phyloP scores from a whole-genome alignment of 2,329 filamentous ascomycete species.

The Cladosporium sp. region DNA sequence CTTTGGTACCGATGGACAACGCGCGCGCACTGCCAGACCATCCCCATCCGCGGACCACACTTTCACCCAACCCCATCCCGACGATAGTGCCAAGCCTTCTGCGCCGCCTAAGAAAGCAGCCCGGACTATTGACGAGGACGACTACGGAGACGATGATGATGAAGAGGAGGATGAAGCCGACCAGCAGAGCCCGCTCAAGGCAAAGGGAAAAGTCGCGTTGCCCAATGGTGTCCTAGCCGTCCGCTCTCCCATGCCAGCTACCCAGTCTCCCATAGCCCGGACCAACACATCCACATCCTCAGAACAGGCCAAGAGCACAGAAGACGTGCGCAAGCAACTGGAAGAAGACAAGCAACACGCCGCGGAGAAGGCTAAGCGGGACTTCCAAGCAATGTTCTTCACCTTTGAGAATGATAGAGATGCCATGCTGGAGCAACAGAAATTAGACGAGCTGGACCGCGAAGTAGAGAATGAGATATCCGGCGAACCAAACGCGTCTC shows the following conservation, averaged over 20 bases:
- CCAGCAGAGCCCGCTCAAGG: constrained; percentile 45
- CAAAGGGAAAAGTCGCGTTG: constrained; percentile 50
- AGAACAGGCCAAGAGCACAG: constrained; percentile 63
- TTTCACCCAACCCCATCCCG: constrained; percentile 11
- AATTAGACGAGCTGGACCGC: constrained; percentile 91
- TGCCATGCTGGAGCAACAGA: constrained; percentile 96
- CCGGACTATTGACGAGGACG: constrained; percentile 75
- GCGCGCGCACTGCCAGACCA: constrained; percentile 17
- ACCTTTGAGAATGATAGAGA: constrained; percentile 92
- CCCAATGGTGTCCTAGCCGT: constrained; percentile 57
- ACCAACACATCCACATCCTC: constrained; percentile 50
- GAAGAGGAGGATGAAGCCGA: constrained; percentile 40
- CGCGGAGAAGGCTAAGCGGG: constrained; percentile 81
- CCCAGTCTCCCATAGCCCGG: constrained; percentile 57
- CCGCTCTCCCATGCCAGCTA: constrained; percentile 63
- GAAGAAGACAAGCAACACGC: constrained; percentile 88
- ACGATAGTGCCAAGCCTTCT: constrained; percentile 41
- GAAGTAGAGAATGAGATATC: constrained; percentile 96
- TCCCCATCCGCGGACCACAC: constrained; percentile 14
- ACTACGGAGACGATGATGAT: constrained; percentile 65
- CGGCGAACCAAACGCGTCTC: constrained; percentile 42
- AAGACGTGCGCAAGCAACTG: constrained; percentile 87
- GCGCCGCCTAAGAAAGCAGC: constrained; percentile 66
- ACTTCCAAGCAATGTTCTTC: constrained; percentile 91
- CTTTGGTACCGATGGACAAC: constrained; percentile 51